phyloP scores from a whole-genome alignment of 495 filamentous ascomycete species.

The Wilcoxina mikolae region DNA sequence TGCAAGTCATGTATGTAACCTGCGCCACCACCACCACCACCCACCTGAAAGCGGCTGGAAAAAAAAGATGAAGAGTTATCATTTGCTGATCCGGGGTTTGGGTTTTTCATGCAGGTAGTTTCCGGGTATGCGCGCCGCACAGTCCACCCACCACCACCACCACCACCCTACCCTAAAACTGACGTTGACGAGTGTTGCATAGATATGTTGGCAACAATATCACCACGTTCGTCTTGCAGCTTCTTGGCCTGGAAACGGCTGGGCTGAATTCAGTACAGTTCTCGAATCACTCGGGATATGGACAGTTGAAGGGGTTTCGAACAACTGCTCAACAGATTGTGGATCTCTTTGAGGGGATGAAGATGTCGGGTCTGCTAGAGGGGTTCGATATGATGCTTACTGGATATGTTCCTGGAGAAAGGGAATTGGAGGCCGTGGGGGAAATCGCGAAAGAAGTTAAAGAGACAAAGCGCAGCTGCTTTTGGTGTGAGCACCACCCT shows the following conservation, averaged over 20 bases:
- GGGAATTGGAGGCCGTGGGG: conserved; percentile 69
- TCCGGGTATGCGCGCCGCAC: conserved; percentile 20
- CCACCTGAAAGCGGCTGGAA: no score
- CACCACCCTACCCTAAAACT: conserved; percentile 4
- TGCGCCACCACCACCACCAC: neutral
- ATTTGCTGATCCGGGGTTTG: neutral
- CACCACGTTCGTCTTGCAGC: conserved; percentile 81
- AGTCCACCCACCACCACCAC: neutral
- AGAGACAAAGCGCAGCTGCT: conserved; percentile 36
- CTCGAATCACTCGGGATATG: conserved; percentile 89
- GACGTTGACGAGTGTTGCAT: no score
- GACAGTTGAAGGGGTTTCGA: conserved; percentile 66
- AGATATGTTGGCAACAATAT: conserved; percentile 98
- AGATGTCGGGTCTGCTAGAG: conserved; percentile 62
- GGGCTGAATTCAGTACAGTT: conserved; percentile 92
- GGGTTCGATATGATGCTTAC: conserved; percentile 83
- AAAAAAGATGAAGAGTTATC: no score
- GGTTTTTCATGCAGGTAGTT: conserved; percentile 15
- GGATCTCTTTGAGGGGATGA: conserved; percentile 72
- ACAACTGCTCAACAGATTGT: conserved; percentile 67
- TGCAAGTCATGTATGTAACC: conserved; percentile 80
- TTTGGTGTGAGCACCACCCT: conserved; percentile 17
- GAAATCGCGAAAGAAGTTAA: conserved; percentile 67
- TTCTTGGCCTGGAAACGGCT: conserved; percentile 81
- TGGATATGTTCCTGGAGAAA: conserved; percentile 77